Evolutionary conservation across 177 flowering plant genomes (phyloP).

Genomic region (Vitis hybrid): DNA sequence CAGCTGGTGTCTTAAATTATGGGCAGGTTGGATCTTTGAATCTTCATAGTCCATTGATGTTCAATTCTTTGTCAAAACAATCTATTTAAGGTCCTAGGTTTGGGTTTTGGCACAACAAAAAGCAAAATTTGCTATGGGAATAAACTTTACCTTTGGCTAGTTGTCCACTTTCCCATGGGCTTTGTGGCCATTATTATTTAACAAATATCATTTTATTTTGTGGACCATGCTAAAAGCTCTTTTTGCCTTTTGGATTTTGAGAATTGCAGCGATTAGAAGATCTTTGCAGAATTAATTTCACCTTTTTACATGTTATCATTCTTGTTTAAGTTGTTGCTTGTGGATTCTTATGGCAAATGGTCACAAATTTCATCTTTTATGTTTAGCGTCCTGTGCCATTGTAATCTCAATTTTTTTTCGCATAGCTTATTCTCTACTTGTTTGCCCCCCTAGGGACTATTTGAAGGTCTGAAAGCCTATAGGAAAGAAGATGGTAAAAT

Average conservation of each 20-base stretch:
- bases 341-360: neutral
- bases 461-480: slow-evolving; percentile 88
- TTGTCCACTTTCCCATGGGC: no score
- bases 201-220: neutral
- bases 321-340: neutral
- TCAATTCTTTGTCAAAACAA: neutral
- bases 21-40: slow-evolving; percentile 53
- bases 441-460: slow-evolving; percentile 54
- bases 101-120: neutral
- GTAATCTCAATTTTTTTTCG: no score
- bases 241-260: neutral
- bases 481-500: slow-evolving; percentile 72
- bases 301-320: neutral
- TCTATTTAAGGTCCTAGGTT: neutral
- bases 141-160: no score
- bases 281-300: no score
- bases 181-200: no score
- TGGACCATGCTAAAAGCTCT: neutral
- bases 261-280: no score
- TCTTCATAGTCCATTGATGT: neutral
- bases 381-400: neutral
- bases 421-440: no score
- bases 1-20: slow-evolving; percentile 73
- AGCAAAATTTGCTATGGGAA: no score
- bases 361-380: neutral